Evolutionary conservation across 2,329 filamentous ascomycete species (phyloP).

Genomic region (Penicillium janthinellum): DNA sequence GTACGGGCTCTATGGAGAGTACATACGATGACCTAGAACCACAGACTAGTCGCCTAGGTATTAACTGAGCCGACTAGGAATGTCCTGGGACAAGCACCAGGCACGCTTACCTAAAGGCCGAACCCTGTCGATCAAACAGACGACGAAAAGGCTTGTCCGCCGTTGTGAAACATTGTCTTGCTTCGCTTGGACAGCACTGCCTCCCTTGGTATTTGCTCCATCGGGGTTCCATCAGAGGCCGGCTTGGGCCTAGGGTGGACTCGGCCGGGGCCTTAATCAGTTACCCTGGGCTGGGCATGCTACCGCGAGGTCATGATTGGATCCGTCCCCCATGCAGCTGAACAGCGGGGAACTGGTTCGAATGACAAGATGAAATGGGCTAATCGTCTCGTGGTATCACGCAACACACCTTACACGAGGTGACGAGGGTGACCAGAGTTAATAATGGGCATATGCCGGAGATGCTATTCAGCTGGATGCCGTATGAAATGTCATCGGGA

Average conservation of each 20-base stretch:
- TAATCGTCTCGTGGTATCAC: constrained; percentile 11
- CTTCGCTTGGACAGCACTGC: constrained; percentile 19
- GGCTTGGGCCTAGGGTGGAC: not conserved
- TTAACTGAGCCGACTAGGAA: not conserved
- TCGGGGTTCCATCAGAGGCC: not conserved
- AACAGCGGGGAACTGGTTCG: not conserved
- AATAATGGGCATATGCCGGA: too few species aligned
- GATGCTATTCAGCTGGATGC: too few species aligned
- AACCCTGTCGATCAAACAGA: constrained; percentile 31
- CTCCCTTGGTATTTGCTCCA: constrained; percentile 10
- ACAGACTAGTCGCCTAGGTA: not conserved
- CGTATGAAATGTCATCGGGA: too few species aligned
- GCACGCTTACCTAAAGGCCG: constrained; percentile 13
- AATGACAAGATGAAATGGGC: constrained; percentile 1
- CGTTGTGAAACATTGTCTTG: constrained; percentile 27
- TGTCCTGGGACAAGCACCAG: not conserved
- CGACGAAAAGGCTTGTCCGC: constrained; percentile 20
- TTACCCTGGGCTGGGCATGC: not conserved
- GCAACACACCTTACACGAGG: constrained; percentile 1
- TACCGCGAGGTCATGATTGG: not conserved
- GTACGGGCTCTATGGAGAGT: too few species aligned
- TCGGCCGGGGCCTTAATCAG: not conserved
- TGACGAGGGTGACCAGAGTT: too few species aligned
- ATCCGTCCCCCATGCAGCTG: not conserved
- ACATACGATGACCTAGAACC: not conserved